Evolutionary conservation across 2,329 filamentous ascomycete genomes (phyloP), one percentile per base, ranked within the genome.

Genomic region (Ceratocystis ficicola): DNA sequence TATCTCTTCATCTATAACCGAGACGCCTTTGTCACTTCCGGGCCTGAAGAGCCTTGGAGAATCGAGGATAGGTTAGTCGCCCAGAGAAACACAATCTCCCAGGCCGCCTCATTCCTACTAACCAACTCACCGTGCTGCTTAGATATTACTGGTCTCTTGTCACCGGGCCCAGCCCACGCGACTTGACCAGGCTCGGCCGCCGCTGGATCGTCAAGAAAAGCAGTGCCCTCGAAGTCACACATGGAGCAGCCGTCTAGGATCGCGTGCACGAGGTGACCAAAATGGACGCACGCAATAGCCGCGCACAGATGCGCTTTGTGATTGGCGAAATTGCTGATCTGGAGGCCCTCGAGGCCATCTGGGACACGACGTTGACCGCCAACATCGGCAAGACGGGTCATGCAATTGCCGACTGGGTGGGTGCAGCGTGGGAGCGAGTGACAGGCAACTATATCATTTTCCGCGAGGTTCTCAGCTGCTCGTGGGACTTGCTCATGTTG

Each of bases 61-160:
- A 25, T 41, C 17, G 48, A 57, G 22, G 48, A 64, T 15, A 25
- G 36, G 63, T 64, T 17, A 15, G 20, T 59, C 5, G 1, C 50
- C 5, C 17, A 22, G 17, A 52, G 48, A 52, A 12, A 10, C 20
- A 10, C 8, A 15, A 17, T 5, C 15, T 25, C 28, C 30, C 17
- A 8, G 12, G 2, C 20, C 2, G n/a, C 28, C 25, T 3, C 15
- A 15, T 25, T 28, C 20, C 48, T 5, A 12, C 52, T 8, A 32
- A 15, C 44, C n/a, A 10, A 32, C 12, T 22, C 12, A n/a, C 52
- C 44, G 15, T 6, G 15, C 28, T 30, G 5, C 7, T n/a, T 32
- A 64, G 63, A 44, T 64, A 64, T 28, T 50, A 64, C 25, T 64
- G 63, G 63, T 30, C 63, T 4, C 36, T 64, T 7, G 63, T 64